Conservation (phyloP, 495 filamentous ascomycete species). For the Oleoguttula mirabilis region DNA sequence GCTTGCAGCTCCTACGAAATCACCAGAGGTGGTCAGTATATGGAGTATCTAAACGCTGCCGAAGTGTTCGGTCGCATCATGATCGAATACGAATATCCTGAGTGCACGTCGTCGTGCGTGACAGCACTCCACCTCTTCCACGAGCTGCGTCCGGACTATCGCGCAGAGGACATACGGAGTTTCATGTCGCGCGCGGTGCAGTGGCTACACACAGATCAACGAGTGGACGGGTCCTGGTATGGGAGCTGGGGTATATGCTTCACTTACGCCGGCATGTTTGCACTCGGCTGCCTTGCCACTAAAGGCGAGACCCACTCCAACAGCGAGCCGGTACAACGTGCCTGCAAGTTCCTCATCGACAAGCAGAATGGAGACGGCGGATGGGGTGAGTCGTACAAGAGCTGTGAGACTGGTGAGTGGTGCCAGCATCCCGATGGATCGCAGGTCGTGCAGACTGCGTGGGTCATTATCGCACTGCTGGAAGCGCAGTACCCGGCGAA, state of each 20-base stretch:
- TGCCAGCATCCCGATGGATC: constrained; percentile 45
- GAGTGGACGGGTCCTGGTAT: constrained; percentile 84
- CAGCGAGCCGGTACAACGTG: constrained; percentile 54
- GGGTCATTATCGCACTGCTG: constrained; percentile 71
- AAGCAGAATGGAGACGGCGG: constrained; percentile 82
- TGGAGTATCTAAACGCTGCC: constrained; percentile 85
- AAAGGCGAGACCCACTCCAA: constrained; percentile 72
- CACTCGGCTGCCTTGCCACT: constrained; percentile 69
- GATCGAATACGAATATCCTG: constrained; percentile 95
- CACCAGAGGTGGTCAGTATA: constrained; percentile 56
- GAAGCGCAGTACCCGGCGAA: constrained; percentile 71
- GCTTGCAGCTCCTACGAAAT: constrained; percentile 87
- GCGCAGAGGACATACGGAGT: constrained; percentile 56
- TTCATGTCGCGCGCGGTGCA: constrained; percentile 58
- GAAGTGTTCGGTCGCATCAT: constrained; percentile 97
- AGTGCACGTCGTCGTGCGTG: constrained; percentile 94
- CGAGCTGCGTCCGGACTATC: constrained; percentile 68
- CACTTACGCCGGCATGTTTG: constrained; percentile 93
- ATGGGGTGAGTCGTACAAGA: constrained; percentile 91
- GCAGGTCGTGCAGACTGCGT: constrained; percentile 88
- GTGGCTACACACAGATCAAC: constrained; percentile 72
- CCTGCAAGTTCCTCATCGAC: constrained; percentile 72
- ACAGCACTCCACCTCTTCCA: constrained; percentile 75
- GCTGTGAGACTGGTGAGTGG: constrained; percentile 55
- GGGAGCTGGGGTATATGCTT: constrained; percentile 97